Evolutionary conservation across 306 rosid genomes (phyloP).

Genomic region (Urtica urens): DNA sequence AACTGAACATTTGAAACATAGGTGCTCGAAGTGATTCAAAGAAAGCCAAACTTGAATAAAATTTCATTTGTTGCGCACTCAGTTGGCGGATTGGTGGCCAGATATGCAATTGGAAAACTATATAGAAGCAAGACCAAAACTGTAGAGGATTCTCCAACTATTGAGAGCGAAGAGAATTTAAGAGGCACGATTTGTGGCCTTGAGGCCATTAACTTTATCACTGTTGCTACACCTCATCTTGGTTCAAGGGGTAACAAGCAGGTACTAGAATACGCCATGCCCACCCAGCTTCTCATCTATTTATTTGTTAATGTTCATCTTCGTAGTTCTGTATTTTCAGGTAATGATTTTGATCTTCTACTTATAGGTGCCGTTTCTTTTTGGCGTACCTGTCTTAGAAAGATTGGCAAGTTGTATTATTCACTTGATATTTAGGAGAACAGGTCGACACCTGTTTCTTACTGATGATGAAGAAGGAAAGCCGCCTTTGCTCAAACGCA

Average conservation of each 20-base stretch:
- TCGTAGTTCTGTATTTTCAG: neutral
- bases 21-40: constrained; percentile 60
- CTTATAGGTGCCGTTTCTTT: constrained; percentile 91
- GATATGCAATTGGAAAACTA: constrained; percentile 80
- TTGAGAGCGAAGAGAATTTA: constrained; percentile 26
- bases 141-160: constrained; percentile 21
- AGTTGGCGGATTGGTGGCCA: constrained; percentile 91
- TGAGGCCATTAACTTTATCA: constrained; percentile 76
- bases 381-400: constrained; percentile 81
- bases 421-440: constrained; percentile 89
- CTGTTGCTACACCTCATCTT: constrained; percentile 95
- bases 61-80: constrained; percentile 90
- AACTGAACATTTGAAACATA: constrained; percentile 21
- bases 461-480: constrained; percentile 70
- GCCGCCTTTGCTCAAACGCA: constrained; percentile 81
- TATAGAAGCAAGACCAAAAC: constrained; percentile 42
- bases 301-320: neutral
- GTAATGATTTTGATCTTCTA: neutral
- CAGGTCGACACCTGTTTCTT: constrained; percentile 93
- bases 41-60: constrained; percentile 57
- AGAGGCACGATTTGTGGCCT: constrained; percentile 62
- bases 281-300: neutral
- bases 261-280: constrained; percentile 21
- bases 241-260: constrained; percentile 98
- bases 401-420: constrained; percentile 61